Evolutionary conservation across 179 eudicot genomes (phyloP), one percentile per base, ranked within the genome.

Genomic region (Corrigiola litoralis): DNA sequence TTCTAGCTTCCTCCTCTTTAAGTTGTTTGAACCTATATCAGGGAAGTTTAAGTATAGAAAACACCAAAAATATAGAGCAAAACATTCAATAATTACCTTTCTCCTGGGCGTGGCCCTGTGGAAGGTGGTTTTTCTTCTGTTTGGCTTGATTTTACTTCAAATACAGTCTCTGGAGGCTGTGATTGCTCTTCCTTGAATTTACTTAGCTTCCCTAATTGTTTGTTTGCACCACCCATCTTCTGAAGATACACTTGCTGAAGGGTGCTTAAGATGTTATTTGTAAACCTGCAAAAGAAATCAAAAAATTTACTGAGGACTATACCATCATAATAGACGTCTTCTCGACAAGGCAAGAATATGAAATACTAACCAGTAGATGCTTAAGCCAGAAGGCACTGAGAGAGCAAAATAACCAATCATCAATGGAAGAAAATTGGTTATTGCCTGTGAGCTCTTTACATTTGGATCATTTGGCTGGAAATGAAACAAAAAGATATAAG

Each of bases 361-460:
- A 51, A 32, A 40, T 47, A 38, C 88, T 73, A 61, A 94, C 99
- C 99, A 94, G 61, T 94, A 94, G 65, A 94, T 91, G 75, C 99
- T 86, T 57, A 90, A 79, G 45, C 97, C 99, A 58, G 99, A 94
- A 75, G 99, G 99, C 65, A 94, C 99, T 13, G 99, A 90, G 61
- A 94, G 92, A 63, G 99, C 73, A 76, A 94, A 94, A 68, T 94
- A 92, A 60, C 98, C 95, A 58, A 90, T 85, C 90, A 89, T 75
- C 74, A 91, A 66, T 1, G 96, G 96, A 50, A 91, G 85, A 63
- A 91, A 72, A 48, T 84, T 86, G 0, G 89, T 84, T 29, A 86
- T 63, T 14, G 81, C 79, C 70, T 79, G 86, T 59, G 88, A 81
- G 63, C 63, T 81, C 78, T 84, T 86, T 65, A 77, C 18, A 75